Evolutionary conservation across 2,329 filamentous ascomycete species (phyloP).

Genomic region (Trichoderma hamatum): DNA sequence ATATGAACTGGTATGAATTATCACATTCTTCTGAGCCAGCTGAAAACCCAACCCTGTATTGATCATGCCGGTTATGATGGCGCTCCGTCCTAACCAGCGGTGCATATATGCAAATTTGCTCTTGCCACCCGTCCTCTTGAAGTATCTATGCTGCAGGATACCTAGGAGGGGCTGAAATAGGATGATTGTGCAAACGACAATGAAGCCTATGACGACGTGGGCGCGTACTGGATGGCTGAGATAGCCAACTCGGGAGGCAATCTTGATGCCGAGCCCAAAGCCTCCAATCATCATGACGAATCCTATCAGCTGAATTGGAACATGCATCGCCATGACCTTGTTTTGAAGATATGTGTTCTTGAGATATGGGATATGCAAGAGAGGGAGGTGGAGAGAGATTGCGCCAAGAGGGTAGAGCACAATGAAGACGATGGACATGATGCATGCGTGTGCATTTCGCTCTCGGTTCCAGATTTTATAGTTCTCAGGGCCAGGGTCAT

Average conservation of each 20-base stretch:
- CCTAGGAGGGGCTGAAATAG: slow-evolving; percentile 11
- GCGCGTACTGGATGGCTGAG: not conserved
- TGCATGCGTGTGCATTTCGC: slow-evolving; percentile 19
- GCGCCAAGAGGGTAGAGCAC: slow-evolving; percentile 14
- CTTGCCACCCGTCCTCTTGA: slow-evolving; percentile 15
- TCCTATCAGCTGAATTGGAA: slow-evolving; percentile 10
- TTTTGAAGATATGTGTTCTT: slow-evolving; percentile 16
- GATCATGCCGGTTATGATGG: slow-evolving; percentile 2
- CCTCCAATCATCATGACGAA: slow-evolving; percentile 21
- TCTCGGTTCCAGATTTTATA: slow-evolving; percentile 17
- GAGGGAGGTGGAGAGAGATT: slow-evolving; percentile 16
- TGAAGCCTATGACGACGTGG: slow-evolving; percentile 14
- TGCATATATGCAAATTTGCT: slow-evolving; percentile 19
- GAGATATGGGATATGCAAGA: slow-evolving; percentile 5
- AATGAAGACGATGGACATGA: slow-evolving; percentile 25
- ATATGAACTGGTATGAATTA: slow-evolving; percentile 4
- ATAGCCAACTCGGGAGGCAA: slow-evolving; percentile 3
- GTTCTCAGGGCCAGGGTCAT: not conserved
- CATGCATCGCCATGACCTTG: slow-evolving; percentile 20
- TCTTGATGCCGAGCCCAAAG: slow-evolving; percentile 8
- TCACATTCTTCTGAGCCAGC: slow-evolving; percentile 12
- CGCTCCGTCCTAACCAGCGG: slow-evolving; percentile 10
- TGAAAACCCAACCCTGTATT: slow-evolving; percentile 15
- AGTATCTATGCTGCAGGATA: slow-evolving; percentile 7
- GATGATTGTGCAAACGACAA: slow-evolving; percentile 7